Evolutionary conservation across 805 yeast genomes (phyloP).

Genomic region (Pichia cephalocereana): DNA sequence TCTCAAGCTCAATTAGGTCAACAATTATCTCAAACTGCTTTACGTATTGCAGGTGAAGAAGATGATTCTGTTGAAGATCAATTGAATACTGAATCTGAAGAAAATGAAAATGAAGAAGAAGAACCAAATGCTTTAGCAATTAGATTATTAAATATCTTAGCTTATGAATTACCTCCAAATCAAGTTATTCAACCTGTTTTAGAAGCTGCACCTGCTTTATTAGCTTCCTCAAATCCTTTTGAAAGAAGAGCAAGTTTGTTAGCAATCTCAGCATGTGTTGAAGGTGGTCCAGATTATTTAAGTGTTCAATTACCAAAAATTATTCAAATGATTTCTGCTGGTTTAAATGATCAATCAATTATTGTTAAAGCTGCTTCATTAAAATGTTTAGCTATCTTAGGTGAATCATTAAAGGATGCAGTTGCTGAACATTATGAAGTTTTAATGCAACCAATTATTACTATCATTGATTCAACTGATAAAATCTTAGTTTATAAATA

Average conservation of each 20-base stretch:
- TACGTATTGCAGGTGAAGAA: slow-evolving; percentile 69
- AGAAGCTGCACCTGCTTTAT: slow-evolving; percentile 48
- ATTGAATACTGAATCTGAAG: slow-evolving; percentile 72
- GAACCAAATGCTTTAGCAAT: slow-evolving; percentile 70
- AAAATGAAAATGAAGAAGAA: slow-evolving; percentile 88
- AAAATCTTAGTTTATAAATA: slow-evolving; percentile 78
- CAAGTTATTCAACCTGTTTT: slow-evolving; percentile 81
- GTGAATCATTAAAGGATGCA: slow-evolving; percentile 75
- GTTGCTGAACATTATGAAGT: slow-evolving; percentile 78
- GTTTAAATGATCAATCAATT: slow-evolving; percentile 66
- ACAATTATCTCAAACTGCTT: slow-evolving; percentile 60
- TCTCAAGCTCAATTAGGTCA: slow-evolving; percentile 78
- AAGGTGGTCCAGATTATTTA: slow-evolving; percentile 92
- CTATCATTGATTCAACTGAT: slow-evolving; percentile 78
- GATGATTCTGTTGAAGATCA: slow-evolving; percentile 72
- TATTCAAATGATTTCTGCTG: slow-evolving; percentile 62
- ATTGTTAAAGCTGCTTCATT: slow-evolving; percentile 81
- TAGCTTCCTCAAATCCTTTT: slow-evolving; percentile 54
- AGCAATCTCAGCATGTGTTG: slow-evolving; percentile 71
- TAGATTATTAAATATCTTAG: slow-evolving; percentile 67
- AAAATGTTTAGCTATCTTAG: slow-evolving; percentile 67
- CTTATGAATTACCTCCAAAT: slow-evolving; percentile 83
- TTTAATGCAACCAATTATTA: slow-evolving; percentile 78
- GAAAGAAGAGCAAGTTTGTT: slow-evolving; percentile 84
- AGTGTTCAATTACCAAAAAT: slow-evolving; percentile 66